Conservation (phyloP, 495 filamentous ascomycete species). For the Aspergillus bertholletiae region DNA sequence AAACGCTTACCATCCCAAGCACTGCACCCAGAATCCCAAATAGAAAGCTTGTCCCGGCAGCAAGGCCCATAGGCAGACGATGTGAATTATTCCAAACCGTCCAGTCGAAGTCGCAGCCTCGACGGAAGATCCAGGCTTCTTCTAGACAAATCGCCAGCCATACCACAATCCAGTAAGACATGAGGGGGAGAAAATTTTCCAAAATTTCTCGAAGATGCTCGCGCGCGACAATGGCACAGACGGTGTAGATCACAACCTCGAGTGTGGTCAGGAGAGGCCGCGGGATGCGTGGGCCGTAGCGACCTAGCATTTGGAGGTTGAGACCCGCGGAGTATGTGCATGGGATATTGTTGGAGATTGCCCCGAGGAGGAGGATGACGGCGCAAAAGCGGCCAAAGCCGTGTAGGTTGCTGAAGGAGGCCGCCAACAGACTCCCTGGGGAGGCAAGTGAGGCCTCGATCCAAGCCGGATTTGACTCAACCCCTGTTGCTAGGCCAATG, state of each 20-base stretch:
- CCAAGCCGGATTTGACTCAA: slow-evolving; percentile 46
- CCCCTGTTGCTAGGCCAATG: slow-evolving; percentile 61
- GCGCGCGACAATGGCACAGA: slow-evolving; percentile 51
- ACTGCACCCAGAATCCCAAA: slow-evolving; percentile 63
- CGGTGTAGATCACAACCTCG: slow-evolving; percentile 50
- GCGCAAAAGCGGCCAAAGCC: slow-evolving; percentile 62
- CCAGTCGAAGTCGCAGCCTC: slow-evolving; percentile 52
- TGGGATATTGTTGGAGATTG: slow-evolving; percentile 63
- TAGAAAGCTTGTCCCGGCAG: slow-evolving; percentile 54
- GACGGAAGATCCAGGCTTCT: slow-evolving; percentile 51
- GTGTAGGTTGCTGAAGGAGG: slow-evolving; percentile 52
- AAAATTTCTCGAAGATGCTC: slow-evolving; percentile 53
- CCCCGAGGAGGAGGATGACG: slow-evolving; percentile 59
- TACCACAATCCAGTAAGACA: slow-evolving; percentile 58
- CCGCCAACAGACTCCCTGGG: slow-evolving; percentile 59
- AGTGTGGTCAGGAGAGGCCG: slow-evolving; percentile 49
- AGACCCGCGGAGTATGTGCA: slow-evolving; percentile 60
- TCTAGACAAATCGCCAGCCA: slow-evolving; percentile 50
- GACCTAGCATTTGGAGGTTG: slow-evolving; percentile 58
- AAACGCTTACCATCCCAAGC: slow-evolving; percentile 59
- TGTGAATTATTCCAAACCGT: slow-evolving; percentile 47
- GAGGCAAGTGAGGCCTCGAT: slow-evolving; percentile 48
- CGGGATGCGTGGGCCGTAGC: slow-evolving; percentile 40
- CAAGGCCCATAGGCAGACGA: slow-evolving; percentile 54
- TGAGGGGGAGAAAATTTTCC: slow-evolving; percentile 55